A percentile compares a stretch with the other conserved stretches of the same genome.
Evolutionary conservation across 768 basidiomycete species (phyloP).

Genomic region (Lactarius akahatsu): DNA sequence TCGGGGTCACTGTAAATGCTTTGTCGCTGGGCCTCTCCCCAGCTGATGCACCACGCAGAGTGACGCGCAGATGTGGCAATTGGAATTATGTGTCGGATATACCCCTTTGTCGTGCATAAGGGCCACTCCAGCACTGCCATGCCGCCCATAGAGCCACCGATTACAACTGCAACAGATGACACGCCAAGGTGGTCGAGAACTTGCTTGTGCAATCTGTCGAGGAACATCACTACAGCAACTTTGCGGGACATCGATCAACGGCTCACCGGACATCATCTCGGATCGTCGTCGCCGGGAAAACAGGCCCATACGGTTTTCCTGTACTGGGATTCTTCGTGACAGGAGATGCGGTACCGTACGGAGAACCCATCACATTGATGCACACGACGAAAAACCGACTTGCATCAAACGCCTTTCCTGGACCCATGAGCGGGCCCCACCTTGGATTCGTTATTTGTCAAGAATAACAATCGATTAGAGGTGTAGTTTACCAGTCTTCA

Average conservation of each 20-base stretch:
- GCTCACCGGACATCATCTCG: constrained; percentile 89
- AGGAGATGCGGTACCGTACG: constrained; percentile 91
- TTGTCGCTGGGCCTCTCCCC: constrained; percentile 97
- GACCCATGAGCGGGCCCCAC: constrained; percentile 97
- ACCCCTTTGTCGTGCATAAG: constrained; percentile 71
- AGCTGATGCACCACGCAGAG: constrained; percentile 98
- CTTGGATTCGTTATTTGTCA: constrained; percentile 41
- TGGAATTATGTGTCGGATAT: constrained; percentile 80
- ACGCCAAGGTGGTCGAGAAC: constrained; percentile 85
- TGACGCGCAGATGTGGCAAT: constrained; percentile 95
- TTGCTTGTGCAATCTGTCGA: constrained; percentile 73
- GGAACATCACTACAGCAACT: constrained; percentile 22
- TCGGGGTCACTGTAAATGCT: constrained; percentile 93
- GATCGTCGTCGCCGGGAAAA: constrained; percentile 89
- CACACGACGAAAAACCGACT: constrained; percentile 91
- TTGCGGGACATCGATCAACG: background rate
- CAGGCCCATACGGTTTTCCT: constrained; percentile 78
- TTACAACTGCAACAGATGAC: constrained; percentile 76
- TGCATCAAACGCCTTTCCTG: constrained; percentile 89
- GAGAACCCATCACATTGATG: constrained; percentile 89
- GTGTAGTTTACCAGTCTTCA: constrained; percentile 85
- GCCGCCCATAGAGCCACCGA: constrained; percentile 99
- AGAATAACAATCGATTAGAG: background rate
- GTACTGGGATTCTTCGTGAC: constrained; percentile 79
- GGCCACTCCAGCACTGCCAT: constrained; percentile 98